Evolutionary conservation across 768 basidiomycete species (phyloP), one percentile per base, ranked within the genome.

Genomic region (Kwoniella sp.): DNA sequence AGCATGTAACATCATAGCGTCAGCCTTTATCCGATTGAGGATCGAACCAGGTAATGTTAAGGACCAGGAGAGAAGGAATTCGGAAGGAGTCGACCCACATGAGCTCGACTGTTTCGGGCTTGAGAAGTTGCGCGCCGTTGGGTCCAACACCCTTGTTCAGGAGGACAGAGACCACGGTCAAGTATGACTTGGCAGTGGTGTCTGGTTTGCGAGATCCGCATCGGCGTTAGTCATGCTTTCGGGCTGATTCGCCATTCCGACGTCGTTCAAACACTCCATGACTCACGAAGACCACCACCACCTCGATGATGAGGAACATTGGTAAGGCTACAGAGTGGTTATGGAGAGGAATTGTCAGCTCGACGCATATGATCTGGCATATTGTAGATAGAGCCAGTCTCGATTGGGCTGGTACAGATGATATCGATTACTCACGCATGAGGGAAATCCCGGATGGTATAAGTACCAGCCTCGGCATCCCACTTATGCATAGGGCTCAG

Each of bases 151-250:
- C 64, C 2, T 56, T 53, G 47, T 65, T 65, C 17, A 65, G 53
- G 13, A 65, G 58, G 17, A 60, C 58, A 26, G 58, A 55, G 52
- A 58, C 46, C 19, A 65, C 37, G 3, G 29, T 49, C 12, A 65
- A 46, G 51, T 60, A 67, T n/a, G 65, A 64, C 15, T 24, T 26
- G 25, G 65, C 65, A 2, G 65, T 63, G 12, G 65, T 49, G n/a
- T 58, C 57, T 63, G 33, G 33, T 1, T 15, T 12, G n/a, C 19
- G 3, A 13, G 33, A 33, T 33, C 13, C 7, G 33, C 3, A 21
- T 54, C 22, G 30, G 10, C 7, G 29, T 36, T 27, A 25, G 17
- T 10, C 0, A 17, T 17, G 26, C n/a, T n/a, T n/a, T n/a, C n/a
- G n/a, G n/a, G n/a, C n/a, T n/a, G n/a, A n/a, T n/a, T n/a, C n/a